A percentile compares a stretch with the other conserved stretches of the same genome.
Conservation (phyloP, 306 rosid species). For the Dalbergia cultrata region DNA sequence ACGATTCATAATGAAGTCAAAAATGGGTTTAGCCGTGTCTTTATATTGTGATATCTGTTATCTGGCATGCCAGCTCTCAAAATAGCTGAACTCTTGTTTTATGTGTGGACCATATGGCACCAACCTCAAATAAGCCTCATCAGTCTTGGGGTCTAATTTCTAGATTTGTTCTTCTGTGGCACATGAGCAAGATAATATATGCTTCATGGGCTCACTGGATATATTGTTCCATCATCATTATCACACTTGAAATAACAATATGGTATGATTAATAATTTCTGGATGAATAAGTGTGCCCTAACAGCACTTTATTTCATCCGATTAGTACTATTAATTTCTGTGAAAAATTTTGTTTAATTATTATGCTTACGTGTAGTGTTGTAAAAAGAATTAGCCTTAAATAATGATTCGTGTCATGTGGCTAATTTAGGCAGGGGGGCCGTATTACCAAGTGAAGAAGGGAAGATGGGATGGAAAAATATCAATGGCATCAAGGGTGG, state of each 20-base stretch:
- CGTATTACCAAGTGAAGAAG: constrained; percentile 80
- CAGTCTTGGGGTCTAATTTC: constrained; percentile 16
- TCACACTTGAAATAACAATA: too few species aligned
- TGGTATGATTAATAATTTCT: too few species aligned
- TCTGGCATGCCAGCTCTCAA: background rate
- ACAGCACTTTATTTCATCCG: too few species aligned
- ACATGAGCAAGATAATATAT: too few species aligned
- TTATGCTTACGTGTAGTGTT: too few species aligned
- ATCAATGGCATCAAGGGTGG: constrained; percentile 83
- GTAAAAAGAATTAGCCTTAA: too few species aligned
- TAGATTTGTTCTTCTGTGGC: background rate
- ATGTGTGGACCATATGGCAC: constrained; percentile 9
- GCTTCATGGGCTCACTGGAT: background rate
- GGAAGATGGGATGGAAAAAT: constrained; percentile 95
- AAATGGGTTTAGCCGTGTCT: background rate
- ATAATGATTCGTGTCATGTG: background rate
- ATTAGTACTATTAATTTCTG: too few species aligned
- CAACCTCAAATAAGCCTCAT: background rate
- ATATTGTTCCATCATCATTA: too few species aligned
- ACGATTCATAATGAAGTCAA: constrained; percentile 18
- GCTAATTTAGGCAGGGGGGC: constrained; percentile 71
- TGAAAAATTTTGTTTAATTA: too few species aligned
- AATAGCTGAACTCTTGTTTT: background rate
- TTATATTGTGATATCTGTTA: constrained; percentile 17
- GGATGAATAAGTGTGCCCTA: too few species aligned